Percentiles rank a stretch among this genome's conserved stretches.
These are phyloP conservation scores for Raddia distichophylla DNA, from an alignment of 176 grass and related monocot genomes.

Conservation along the genomic window DNA sequence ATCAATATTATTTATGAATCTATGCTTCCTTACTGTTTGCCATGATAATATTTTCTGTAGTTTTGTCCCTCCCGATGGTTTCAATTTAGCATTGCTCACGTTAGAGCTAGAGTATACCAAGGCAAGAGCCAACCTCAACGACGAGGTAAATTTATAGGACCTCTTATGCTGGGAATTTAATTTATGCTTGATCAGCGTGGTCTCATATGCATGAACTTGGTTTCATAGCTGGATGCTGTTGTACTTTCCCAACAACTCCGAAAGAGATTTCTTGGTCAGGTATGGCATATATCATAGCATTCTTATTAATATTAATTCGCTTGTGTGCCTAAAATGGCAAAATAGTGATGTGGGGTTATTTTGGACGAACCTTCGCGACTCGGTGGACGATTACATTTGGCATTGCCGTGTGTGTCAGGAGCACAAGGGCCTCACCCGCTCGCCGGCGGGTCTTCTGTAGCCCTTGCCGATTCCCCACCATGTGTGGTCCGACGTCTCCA, in stretches of 20 bases:
- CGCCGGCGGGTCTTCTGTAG: too few species aligned
- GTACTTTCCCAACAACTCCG: slow-evolving; percentile 85
- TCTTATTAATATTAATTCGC: neutral
- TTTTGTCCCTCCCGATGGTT: slow-evolving; percentile 79
- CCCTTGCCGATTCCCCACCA: too few species aligned
- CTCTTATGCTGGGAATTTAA: slow-evolving; percentile 9
- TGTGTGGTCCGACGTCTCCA: too few species aligned
- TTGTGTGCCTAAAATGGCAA: neutral
- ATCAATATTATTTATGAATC: slow-evolving; percentile 18
- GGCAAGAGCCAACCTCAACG: slow-evolving; percentile 59
- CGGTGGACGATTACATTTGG: too few species aligned
- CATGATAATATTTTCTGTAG: slow-evolving; percentile 48
- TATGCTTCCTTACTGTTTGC: slow-evolving; percentile 11
- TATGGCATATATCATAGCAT: slow-evolving; percentile 24
- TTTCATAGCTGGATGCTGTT: slow-evolving; percentile 86
- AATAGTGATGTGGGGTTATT: slow-evolving; percentile 33
- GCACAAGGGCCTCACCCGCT: too few species aligned
- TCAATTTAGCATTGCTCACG: slow-evolving; percentile 80
- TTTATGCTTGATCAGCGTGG: slow-evolving; percentile 17
- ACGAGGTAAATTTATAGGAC: slow-evolving; percentile 55
- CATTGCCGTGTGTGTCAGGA: too few species aligned
- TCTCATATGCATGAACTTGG: slow-evolving; percentile 39
- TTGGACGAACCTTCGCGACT: too few species aligned
- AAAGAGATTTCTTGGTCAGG: slow-evolving; percentile 87
- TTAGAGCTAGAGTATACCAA: slow-evolving; percentile 85